Base-by-base conservation (phyloP, 2,329 filamentous ascomycete genomes). In the Cucurbitaria berberidis region DNA sequence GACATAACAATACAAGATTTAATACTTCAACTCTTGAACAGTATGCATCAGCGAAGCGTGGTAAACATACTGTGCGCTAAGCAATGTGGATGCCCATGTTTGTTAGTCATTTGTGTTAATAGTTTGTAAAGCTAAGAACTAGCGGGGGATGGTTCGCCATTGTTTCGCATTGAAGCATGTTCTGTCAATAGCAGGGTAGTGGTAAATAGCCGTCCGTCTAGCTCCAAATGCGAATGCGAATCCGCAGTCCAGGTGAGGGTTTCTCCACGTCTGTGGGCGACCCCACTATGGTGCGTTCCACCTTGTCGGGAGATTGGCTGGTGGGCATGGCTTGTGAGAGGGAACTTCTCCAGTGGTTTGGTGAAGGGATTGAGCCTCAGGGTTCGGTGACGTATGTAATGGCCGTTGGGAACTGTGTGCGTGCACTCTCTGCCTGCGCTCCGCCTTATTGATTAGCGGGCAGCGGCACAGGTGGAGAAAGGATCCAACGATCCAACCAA, bases 1-100 rank as follows among this genome's bases (percentile, higher is more conserved):
- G 51, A 51, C 13, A 44, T 48, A 53, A 48, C 15, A 53, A 58
- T 51, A 56, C 56, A 50, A 59, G 47, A 56, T 59, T 61, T 61
- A 61, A 59, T 59, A 61, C 52, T 52, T 51, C 30, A 34, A n/a
- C 13, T n/a, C 5, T 8, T 30, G n/a, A n/a, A n/a, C n/a, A n/a
- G n/a, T n/a, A n/a, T n/a, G n/a, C n/a, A n/a, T n/a, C n/a, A n/a
- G n/a, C n/a, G n/a, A n/a, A n/a, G n/a, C n/a, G n/a, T n/a, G n/a
- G n/a, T n/a, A n/a, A n/a, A n/a, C n/a, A n/a, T n/a, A n/a, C n/a
- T n/a, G n/a, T n/a, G n/a, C n/a, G n/a, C n/a, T n/a, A n/a, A n/a
- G n/a, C n/a, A n/a, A n/a, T n/a, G n/a, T n/a, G n/a, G n/a, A n/a
- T n/a, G n/a, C n/a, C n/a, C n/a, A n/a, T n/a, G n/a, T n/a, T n/a